Base-by-base conservation (phyloP, 192 early-diverging fungal genomes). In the Tieghemiomyces parasiticus region DNA sequence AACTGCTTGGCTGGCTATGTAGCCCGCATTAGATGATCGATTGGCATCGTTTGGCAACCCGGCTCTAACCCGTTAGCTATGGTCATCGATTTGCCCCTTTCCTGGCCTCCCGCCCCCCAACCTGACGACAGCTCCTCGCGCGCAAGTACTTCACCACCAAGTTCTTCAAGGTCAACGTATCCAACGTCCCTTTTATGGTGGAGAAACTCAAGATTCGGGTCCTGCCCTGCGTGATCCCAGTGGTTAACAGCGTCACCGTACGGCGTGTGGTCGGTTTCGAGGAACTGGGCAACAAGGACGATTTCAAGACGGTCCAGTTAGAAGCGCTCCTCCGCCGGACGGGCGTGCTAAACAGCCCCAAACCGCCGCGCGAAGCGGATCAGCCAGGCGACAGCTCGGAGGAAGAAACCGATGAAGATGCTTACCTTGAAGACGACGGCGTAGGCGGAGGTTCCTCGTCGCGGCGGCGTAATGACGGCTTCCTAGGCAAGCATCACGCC, bases 181-280 rank as follows among this genome's bases (percentile, higher is more conserved):
- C 88, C 44, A 80, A 88, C 61, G 86, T 82, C 20, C 90, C 92
- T 10, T 98, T 98, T 61, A 67, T 98, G 60, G 91, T 93, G 4
- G 86, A 90, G 50, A 88, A 85, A 68, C 80, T 98, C 45, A 78
- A 89, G 60, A 69, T 98, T 31, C 78, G 87, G 54, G 70, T 95
- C 10, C 76, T 98, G 34, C 95, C 95, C 13, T 94, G 91, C 63
- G 77, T 98, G 51, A 78, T 96, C 19, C 63, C 77, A 0, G 84
- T 93, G 54, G 68, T 82, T 1, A 74, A 93, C 59, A 91, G 91
- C 14, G 67, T 58, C 4, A 38, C 31, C 20, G 24, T 33, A n/a
- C 34, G 29, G 54, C 87, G 89, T 24, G 55, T 93, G 29, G 64
- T 95, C 61, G 95, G 95, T 0, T 98, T 98, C 77, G 95, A 98